phyloP scores from a whole-genome alignment of 2,329 filamentous ascomycete genomes.

The Purpureocillium lavendulum region DNA sequence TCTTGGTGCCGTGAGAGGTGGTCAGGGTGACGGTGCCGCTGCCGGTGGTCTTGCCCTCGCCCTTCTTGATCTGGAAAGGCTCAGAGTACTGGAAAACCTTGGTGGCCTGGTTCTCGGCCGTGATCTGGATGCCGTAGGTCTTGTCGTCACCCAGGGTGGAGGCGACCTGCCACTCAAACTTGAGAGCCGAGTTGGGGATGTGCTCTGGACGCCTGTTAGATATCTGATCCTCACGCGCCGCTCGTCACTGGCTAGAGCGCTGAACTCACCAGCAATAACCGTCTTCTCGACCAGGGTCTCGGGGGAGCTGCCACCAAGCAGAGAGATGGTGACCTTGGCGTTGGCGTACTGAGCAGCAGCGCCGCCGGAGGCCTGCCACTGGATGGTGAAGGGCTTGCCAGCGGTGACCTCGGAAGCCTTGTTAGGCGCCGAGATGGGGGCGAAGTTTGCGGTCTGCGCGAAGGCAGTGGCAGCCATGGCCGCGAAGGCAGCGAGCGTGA shows the following conservation, averaged over 20 bases:
- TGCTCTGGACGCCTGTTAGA: too few relatives aligned
- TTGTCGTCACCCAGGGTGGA: slow-evolving; percentile 31
- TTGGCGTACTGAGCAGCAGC: slow-evolving; percentile 29
- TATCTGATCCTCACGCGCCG: too few relatives aligned
- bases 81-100: slow-evolving; percentile 52
- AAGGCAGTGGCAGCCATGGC: slow-evolving; percentile 41
- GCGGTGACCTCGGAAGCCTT: slow-evolving; percentile 37
- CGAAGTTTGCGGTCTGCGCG: slow-evolving; percentile 49
- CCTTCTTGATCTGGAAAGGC: slow-evolving; percentile 46
- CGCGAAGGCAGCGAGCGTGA: slow-evolving; percentile 40
- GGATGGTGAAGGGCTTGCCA: slow-evolving; percentile 40
- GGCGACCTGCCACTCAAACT: slow-evolving; percentile 43
- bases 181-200: slow-evolving; percentile 34
- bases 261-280: slow-evolving; percentile 42
- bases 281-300: slow-evolving; percentile 31
- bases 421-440: slow-evolving; percentile 42
- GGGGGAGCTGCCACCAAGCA: slow-evolving; percentile 43
- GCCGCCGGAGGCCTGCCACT: slow-evolving; percentile 29
- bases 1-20: slow-evolving; percentile 20
- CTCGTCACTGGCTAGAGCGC: too few relatives aligned
- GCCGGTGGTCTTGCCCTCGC: slow-evolving; percentile 10
- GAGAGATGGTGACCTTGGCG: slow-evolving; percentile 39
- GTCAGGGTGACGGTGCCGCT: slow-evolving; percentile 17
- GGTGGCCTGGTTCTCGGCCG: slow-evolving; percentile 33
- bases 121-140: slow-evolving; percentile 51